Evolutionary conservation across 257 asterid genomes (phyloP), one percentile per base, ranked within the genome.

Genomic region (Euphrasia confusa): DNA sequence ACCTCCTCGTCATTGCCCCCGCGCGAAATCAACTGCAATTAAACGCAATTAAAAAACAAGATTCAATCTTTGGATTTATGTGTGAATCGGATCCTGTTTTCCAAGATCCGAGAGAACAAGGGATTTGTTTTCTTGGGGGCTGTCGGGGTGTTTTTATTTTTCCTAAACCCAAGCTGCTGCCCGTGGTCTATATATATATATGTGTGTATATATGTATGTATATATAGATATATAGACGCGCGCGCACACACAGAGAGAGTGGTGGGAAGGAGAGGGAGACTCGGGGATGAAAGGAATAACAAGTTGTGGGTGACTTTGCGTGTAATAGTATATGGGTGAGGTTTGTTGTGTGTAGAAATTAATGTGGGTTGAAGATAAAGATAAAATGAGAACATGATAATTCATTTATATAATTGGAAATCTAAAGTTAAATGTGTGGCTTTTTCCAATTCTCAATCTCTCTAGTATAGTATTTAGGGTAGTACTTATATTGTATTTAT

Each of bases 1-100:
- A 93, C 77, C 94, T 70, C 67, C 99, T 73, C 63, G 97, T 93
- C 99, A 93, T 93, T 50, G 69, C 65, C 73, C 65, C 73, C 18
- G 42, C 42, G 42, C 42, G 28, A 58, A 45, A 33, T 10, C 5
- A 24, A 32, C 28, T 58, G 17, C 39, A 11, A 44, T 5, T 3
- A 37, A 2, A 37, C 33, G 10, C 42, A 53, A 37, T 12, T 8
- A 4, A 9, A 56, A 11, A 9, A 37, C 11, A 0, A 26, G 56
- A 65, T 10, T 2, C 21, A 63, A 60, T 17, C 54, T 72, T 40
- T 14, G 24, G 60, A 50, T 5, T 32, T 48, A 28, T 3, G 3
- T 30, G 33, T n/a, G 44, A 64, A 64, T 44, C 71, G 68, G 74
- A 68, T 68, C 63, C 42, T 37, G n/a, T 37, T 37, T 37, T 37